Base-by-base conservation (phyloP, 176 grass and related monocot genomes). In the Oropetium thomaeum region DNA sequence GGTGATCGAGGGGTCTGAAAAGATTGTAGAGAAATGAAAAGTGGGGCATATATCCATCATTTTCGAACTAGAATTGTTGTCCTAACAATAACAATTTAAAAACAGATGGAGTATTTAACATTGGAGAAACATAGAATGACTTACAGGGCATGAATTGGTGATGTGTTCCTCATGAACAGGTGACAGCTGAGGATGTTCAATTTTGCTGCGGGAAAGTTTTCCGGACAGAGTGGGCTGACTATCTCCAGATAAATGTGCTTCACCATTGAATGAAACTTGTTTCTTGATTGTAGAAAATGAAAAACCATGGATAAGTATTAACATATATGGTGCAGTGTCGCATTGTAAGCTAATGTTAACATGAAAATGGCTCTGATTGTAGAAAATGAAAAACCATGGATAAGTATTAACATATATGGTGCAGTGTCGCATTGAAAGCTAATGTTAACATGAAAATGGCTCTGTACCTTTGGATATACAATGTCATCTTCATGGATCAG, bases 401-500 rank as follows among this genome's bases (percentile, higher is more conserved):
- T 53, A 69, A 76, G 29, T 76, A 58, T 11, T n/a, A n/a, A n/a
- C n/a, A n/a, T n/a, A n/a, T n/a, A n/a, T n/a, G n/a, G n/a, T n/a
- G n/a, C n/a, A n/a, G n/a, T n/a, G n/a, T n/a, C n/a, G 31, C 8
- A 39, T 67, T 40, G 28, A 66, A 0, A 27, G 62, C 23, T 75
- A 70, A n/a, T 65, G 40, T 49, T 32, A 38, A 76, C 20, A 81
- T 67, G 78, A 41, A 58, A 41, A 4, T 52, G 28, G 15, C 26
- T 9, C 6, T 47, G 9, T 54, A 94, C 96, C 90, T 91, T 91
- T 2, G 67, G 57, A 60, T 93, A 87, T 35, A 71, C 25, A 54
- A 70, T 69, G 32, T 81, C 88, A 63, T 94, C 96, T 65, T 91
- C 91, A n/a, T 67, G 94, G 69, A 94, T 98, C 54, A 81, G 86